Conservation (phyloP, 768 basidiomycete genomes). For the Rhodocollybia butyracea region DNA sequence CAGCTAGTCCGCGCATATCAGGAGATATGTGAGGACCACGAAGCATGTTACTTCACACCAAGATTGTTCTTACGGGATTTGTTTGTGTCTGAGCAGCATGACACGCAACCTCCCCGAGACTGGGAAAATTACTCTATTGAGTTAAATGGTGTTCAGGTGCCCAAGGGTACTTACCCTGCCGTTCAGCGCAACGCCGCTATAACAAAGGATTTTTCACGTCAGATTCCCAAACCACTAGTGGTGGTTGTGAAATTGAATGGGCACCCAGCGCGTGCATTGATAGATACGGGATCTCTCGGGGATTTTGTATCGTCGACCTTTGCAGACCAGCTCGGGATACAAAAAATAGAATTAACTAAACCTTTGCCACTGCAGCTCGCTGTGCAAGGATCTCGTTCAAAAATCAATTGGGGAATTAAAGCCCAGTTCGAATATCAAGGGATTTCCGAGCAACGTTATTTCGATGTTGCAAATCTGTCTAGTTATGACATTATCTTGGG, state of each 20-base stretch:
- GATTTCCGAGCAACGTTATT: constrained; percentile 24
- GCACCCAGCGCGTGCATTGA: constrained; percentile 25
- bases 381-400: constrained; percentile 35
- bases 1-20: not conserved
- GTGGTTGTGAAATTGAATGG: constrained; percentile 30
- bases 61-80: not conserved
- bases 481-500: constrained; percentile 40
- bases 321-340: constrained; percentile 32
- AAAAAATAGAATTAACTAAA: constrained; percentile 18
- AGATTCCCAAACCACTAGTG: constrained; percentile 29
- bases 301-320: constrained; percentile 38
- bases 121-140: not conserved
- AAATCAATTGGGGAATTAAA: constrained; percentile 26
- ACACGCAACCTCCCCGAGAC: not conserved
- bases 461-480: constrained; percentile 36
- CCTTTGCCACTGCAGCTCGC: constrained; percentile 37
- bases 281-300: constrained; percentile 36
- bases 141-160: not conserved
- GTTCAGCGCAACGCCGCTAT: constrained; percentile 23
- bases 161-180: not conserved
- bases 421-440: constrained; percentile 30
- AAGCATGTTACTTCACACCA: not conserved
- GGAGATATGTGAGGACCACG: not conserved
- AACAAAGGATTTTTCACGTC: constrained; percentile 13
- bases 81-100: not conserved